Evolutionary conservation across 768 basidiomycete species (phyloP), one percentile per base, ranked within the genome.

Genomic region (Termitomyces sp.): DNA sequence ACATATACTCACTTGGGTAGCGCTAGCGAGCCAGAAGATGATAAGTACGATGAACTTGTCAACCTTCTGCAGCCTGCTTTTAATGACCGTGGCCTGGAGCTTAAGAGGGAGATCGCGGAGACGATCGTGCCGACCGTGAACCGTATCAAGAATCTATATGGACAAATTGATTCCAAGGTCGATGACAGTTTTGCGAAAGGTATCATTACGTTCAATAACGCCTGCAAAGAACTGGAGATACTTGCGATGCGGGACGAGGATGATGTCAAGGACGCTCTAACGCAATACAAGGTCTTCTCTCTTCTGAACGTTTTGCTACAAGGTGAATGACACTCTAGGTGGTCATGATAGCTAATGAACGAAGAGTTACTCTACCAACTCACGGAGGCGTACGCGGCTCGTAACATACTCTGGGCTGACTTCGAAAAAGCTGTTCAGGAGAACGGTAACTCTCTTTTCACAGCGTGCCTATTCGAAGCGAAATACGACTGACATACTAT

Each of bases 191-290:
- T 70, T 57, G 70, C 67, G 0, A 70, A 70, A 53, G 85, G 81
- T 7, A 66, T 87, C 36, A 67, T 81, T 12, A 66, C 71, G 6
- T 82, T 87, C 69, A 80, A 87, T 65, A 75, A 77, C 18, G 80
- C 77, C 22, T 79, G 83, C 67, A 82, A 81, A 64, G 73, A 72
- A 12, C 69, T 80, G 50, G 88, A 90, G 65, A 63, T 66, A 0
- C 64, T 75, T 18, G 69, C 72, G 16, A 70, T 80, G 32, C 71
- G 69, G 35, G 78, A 81, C 58, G 70, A 81, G 57, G 72, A 76
- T 55, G 73, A 76, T 22, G 57, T 81, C 20, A 71, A 70, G 60
- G 64, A 71, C 10, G 69, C 72, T 30, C 77, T 77, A 57, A 54
- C 66, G 20, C 70, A 70, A 9, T 73, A 76, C 26, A 74, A 83